Conservation (phyloP, 495 filamentous ascomycete species). For the Neurospora sp. region DNA sequence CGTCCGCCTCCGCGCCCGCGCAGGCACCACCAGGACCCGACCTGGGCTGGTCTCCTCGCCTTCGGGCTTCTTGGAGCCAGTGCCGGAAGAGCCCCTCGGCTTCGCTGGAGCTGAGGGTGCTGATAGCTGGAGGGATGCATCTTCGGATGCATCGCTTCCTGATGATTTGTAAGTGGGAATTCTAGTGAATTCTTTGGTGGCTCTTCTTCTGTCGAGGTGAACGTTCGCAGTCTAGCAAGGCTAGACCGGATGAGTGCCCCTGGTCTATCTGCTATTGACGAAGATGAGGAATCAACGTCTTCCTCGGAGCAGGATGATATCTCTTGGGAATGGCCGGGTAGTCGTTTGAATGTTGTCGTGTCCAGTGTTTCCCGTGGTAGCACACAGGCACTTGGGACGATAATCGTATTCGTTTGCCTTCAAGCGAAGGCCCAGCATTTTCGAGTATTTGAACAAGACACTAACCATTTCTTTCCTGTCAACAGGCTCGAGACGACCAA, state of each 20-base stretch:
- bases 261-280: not conserved
- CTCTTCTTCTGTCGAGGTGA: not conserved
- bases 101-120: too few species aligned
- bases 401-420: not conserved
- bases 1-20: not conserved
- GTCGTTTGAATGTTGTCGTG: not conserved
- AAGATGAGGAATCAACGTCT: not conserved
- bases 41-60: not conserved
- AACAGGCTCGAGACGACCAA: not conserved
- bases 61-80: not conserved
- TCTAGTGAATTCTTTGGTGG: not conserved
- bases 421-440: not conserved
- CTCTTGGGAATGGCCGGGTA: not conserved
- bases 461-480: not conserved
- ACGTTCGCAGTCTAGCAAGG: not conserved
- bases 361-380: not conserved
- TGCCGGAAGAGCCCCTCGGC: not conserved
- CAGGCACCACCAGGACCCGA: not conserved
- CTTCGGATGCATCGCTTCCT: not conserved
- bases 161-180: not conserved
- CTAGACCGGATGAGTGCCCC: not conserved
- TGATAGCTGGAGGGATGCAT: not conserved
- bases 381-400: not conserved
- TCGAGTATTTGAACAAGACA: not conserved
- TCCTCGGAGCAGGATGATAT: not conserved